A percentile compares a stretch with the other conserved stretches of the same genome.
Evolutionary conservation across 257 asterid genomes (phyloP).

Genomic region (Verbena officinalis): DNA sequence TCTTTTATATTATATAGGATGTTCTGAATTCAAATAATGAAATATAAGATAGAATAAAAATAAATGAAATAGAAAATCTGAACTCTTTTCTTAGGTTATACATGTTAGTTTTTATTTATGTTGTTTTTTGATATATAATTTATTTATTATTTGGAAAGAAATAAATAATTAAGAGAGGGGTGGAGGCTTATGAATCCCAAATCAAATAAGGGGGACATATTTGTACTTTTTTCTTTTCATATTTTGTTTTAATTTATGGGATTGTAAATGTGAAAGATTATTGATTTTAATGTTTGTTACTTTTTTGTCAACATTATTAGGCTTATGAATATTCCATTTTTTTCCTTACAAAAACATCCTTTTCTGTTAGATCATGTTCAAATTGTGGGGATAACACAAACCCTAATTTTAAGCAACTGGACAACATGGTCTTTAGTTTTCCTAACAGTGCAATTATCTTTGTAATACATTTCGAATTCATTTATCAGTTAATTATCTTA

Average conservation of each 20-base stretch:
- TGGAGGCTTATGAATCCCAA: constrained; percentile 26
- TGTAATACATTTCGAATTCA: no score
- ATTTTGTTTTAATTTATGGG: constrained; percentile 16
- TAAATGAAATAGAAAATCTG: no score
- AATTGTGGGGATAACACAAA: constrained; percentile 27
- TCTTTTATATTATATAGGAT: no score
- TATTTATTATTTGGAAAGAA: constrained; percentile 52
- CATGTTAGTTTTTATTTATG: constrained; percentile 28
- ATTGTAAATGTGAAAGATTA: constrained; percentile 34
- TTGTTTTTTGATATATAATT: constrained; percentile 32
- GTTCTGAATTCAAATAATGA: no score
- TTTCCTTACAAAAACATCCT: background rate
- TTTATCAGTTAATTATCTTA: no score
- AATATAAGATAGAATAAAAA: no score
- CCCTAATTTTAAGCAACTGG: constrained; percentile 34
- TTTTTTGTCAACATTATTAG: constrained; percentile 12
- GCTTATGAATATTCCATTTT: background rate
- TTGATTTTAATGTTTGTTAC: constrained; percentile 24
- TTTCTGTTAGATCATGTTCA: constrained; percentile 27
- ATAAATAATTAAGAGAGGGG: constrained; percentile 40
- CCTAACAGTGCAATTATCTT: no score
- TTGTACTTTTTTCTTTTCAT: constrained; percentile 2
- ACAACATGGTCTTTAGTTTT: no score
- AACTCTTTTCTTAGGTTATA: constrained; percentile 36
- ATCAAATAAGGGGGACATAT: constrained; percentile 26